Evolutionary conservation across 371 early-diverging fungal genomes (phyloP).

Genomic region (Rhizomucor pusillus): DNA sequence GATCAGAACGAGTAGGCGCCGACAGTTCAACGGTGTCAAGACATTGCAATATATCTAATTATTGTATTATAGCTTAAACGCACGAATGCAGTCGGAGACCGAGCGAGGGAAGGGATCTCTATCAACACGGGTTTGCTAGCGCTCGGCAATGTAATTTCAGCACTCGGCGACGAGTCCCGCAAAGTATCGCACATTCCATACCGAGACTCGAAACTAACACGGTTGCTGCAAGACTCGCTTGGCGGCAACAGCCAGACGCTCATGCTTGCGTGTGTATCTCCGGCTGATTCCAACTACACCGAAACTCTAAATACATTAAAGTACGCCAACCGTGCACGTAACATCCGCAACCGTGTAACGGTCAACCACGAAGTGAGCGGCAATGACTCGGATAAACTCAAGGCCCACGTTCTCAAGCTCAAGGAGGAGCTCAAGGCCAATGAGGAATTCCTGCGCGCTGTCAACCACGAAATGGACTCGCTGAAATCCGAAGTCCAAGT

Average conservation of each 20-base stretch:
- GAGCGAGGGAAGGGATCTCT: slow-evolving; percentile 95
- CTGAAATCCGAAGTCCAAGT: slow-evolving; percentile 28
- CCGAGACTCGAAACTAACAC: slow-evolving; percentile 96
- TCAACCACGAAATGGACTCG: slow-evolving; percentile 43
- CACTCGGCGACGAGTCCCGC: slow-evolving; percentile 83
- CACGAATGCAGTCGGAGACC: slow-evolving; percentile 91
- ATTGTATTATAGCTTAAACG: slow-evolving; percentile 67
- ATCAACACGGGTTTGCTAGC: slow-evolving; percentile 98
- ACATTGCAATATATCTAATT: slow-evolving; percentile 1
- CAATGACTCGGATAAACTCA: slow-evolving; percentile 20
- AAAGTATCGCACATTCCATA: slow-evolving; percentile 84
- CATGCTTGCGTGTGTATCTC: slow-evolving; percentile 91
- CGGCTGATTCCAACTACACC: slow-evolving; percentile 68
- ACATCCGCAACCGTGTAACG: slow-evolving; percentile 76
- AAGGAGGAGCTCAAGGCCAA: slow-evolving; percentile 36
- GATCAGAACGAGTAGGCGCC: slow-evolving; percentile 70
- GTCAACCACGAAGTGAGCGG: slow-evolving; percentile 32
- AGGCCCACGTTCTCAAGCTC: slow-evolving; percentile 25
- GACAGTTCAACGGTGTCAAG: too few relatives aligned
- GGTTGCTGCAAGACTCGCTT: slow-evolving; percentile 90
- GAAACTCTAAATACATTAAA: slow-evolving; percentile 92
- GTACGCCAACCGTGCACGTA: slow-evolving; percentile 86
- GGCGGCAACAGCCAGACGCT: slow-evolving; percentile 89
- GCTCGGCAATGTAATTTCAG: slow-evolving; percentile 98
- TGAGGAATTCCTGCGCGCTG: slow-evolving; percentile 38